phyloP scores from a whole-genome alignment of 1,284 basidiomycete genomes.

The Ceratobasidium sp. region DNA sequence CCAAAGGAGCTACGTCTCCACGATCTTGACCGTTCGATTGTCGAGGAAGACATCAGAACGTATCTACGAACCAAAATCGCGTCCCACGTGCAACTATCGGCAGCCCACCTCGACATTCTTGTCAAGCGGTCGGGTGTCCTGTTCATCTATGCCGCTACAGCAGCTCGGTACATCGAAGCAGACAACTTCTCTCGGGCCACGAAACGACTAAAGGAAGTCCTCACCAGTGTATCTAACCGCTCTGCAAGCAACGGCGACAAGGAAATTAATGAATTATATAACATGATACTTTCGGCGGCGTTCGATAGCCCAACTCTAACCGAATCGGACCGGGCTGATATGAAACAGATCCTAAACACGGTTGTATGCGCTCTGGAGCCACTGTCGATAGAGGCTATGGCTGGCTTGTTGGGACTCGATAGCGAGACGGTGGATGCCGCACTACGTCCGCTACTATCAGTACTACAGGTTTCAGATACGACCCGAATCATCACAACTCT shows the following conservation, averaged over 20 bases:
- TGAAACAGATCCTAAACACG: not conserved
- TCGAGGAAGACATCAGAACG: not conserved
- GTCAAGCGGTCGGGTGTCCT: not conserved
- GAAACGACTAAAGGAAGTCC: not conserved
- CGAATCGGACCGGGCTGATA: not conserved
- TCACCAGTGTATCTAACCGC: not conserved
- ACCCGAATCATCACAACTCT: not conserved
- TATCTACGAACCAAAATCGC: not conserved
- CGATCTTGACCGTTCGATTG: not conserved
- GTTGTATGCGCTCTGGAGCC: slow-evolving; percentile 21
- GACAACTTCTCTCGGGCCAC: not conserved
- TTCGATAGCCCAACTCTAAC: not conserved
- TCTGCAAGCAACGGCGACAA: not conserved
- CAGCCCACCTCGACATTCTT: not conserved
- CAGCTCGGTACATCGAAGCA: not conserved
- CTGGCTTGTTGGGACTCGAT: not conserved
- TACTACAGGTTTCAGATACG: not conserved
- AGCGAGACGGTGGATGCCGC: not conserved
- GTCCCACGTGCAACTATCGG: not conserved
- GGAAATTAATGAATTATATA: not conserved
- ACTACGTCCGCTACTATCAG: not conserved
- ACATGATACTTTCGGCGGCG: not conserved
- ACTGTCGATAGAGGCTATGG: not conserved
- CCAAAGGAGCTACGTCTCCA: not conserved
- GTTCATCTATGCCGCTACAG: not conserved